Evolutionary conservation across 495 filamentous ascomycete genomes (phyloP), one percentile per base, ranked within the genome.

Genomic region (Neurospora tetraspora): DNA sequence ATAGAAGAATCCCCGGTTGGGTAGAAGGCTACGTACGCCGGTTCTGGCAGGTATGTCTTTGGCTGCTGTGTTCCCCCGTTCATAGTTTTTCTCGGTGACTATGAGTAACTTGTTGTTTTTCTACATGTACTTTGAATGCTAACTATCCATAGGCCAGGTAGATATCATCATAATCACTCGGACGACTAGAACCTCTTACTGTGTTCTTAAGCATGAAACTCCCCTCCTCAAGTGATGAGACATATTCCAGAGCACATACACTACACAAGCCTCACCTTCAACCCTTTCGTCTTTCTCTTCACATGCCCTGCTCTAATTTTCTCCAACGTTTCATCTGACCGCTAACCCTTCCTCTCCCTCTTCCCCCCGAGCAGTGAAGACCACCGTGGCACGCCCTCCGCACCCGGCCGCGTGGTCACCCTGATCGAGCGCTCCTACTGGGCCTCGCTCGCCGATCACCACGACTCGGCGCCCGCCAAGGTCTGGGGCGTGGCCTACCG

Each of bases 401-500:
- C 89, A 4, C 96, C 96, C 5, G 96, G 96, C 0, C 89, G 96
- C 45, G 96, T 99, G 31, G 95, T 96, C 10, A 99, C 96, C 0
- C 87, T 99, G 14, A 97, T 98, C 74, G 89, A 92, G 75, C 89
- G 89, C 37, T 83, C 86, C 2, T 91, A 91, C 80, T 98, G 93
- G 94, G 88, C 91, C 75, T 90, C 87, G 5, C 81, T 98, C 34
- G 86, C 87, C 65, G 94, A 99, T 77, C 85, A 88, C 69, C 84
- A 91, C 77, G 83, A 84, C 78, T 77, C 86, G 73, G 82, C 89
- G 61, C 81, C 89, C 68, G 53, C 53, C 27, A 83, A 82, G 76
- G 92, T 97, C 74, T 97, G 94, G 93, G 96, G 96, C 71, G 92
- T 91, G 5, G 95, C 94, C 47, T 99, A 98, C 82, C 93, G 94